phyloP scores from a whole-genome alignment of 2,329 filamentous ascomycete genomes.

The Calonectria ilicicola region DNA sequence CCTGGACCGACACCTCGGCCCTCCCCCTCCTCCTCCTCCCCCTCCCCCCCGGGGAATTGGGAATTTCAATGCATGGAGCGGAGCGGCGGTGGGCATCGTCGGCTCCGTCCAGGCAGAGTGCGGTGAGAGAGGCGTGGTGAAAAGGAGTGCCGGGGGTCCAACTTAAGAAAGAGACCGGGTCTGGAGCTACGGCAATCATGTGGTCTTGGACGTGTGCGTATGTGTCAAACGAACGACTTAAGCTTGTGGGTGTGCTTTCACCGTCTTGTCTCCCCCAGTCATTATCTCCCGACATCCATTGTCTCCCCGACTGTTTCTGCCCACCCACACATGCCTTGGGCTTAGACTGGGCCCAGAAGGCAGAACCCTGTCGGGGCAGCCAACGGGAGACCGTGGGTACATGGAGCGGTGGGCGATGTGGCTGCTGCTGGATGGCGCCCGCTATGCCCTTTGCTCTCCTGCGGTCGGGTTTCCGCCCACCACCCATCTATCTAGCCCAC shows the following conservation, averaged over 20 bases:
- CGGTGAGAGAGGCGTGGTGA: constrained; percentile 20
- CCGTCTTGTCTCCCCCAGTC: constrained; percentile 15
- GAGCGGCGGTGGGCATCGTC: constrained; percentile 2
- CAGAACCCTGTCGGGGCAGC: constrained; percentile 21
- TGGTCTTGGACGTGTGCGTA: neutral
- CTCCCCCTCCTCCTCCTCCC: neutral
- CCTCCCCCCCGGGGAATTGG: neutral
- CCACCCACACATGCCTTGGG: neutral
- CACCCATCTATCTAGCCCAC: neutral
- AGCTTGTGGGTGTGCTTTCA: constrained; percentile 7
- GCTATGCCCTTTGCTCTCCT: constrained; percentile 1
- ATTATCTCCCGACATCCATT: neutral
- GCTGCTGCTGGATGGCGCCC: constrained; percentile 41
- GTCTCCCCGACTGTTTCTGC: neutral
- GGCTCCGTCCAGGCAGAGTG: neutral
- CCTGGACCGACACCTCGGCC: neutral
- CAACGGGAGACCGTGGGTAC: constrained; percentile 31
- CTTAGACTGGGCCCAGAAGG: neutral
- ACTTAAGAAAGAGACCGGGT: neutral
- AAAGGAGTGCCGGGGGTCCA: neutral
- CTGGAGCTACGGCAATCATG: neutral
- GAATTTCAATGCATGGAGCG: constrained; percentile 5
- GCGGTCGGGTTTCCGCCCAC: neutral
- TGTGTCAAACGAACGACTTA: constrained; percentile 21
- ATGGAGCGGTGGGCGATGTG: constrained; percentile 41